A percentile compares a stretch with the other conserved stretches of the same genome.
These are phyloP conservation scores for Diaporthe citri DNA, from an alignment of 2,329 filamentous ascomycete genomes.

Conservation along the genomic window DNA sequence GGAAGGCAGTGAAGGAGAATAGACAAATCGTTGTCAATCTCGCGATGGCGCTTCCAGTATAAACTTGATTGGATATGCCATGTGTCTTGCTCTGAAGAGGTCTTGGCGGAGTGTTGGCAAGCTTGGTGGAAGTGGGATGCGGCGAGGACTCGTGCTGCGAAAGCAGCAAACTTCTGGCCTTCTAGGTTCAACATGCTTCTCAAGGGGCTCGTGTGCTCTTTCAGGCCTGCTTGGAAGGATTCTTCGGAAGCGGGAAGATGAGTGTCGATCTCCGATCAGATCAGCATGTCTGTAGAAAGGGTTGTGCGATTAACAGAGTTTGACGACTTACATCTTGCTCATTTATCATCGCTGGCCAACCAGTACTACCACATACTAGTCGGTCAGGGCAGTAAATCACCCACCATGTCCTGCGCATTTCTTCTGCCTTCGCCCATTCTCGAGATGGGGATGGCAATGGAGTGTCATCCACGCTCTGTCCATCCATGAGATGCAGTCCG, in stretches of 20 bases:
- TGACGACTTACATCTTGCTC: neutral
- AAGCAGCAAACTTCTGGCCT: neutral
- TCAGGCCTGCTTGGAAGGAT: neutral
- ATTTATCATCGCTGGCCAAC: neutral
- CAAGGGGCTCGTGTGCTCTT: neutral
- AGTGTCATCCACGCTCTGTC: neutral
- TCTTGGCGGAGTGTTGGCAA: neutral
- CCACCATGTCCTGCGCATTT: neutral
- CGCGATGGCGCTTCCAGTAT: neutral
- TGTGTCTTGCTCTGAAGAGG: neutral
- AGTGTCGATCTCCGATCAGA: neutral
- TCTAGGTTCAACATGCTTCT: neutral
- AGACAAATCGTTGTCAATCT: neutral
- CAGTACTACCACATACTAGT: neutral
- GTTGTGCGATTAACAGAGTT: neutral
- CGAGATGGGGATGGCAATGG: accelerated
- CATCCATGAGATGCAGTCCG: neutral
- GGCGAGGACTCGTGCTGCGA: neutral
- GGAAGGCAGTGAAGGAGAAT: neutral
- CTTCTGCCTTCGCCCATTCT: neutral
- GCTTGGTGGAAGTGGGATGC: neutral
- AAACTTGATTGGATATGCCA: neutral
- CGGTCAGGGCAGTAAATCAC: neutral
- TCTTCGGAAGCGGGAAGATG: neutral
- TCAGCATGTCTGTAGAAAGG: neutral